Base-by-base conservation (phyloP, 345 rosid species). In the Populus nigra region DNA sequence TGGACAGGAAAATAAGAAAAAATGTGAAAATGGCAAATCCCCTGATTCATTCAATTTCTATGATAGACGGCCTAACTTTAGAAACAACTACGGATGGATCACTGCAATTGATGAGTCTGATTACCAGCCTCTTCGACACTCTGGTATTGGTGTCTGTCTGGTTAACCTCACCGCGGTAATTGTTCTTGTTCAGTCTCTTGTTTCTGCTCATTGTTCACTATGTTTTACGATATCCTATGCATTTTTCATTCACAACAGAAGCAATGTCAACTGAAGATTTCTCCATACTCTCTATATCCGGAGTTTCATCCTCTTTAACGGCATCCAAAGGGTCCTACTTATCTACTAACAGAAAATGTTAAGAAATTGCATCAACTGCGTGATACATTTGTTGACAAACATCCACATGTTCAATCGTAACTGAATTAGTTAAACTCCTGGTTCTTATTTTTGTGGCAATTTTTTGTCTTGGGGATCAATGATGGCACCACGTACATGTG, bases 91-190 rank as follows among this genome's bases (percentile, higher is more conserved):
- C 49, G 98, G 99, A 36, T 93, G 91, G 90, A 96, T 94, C 78
- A 81, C 81, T 38, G 97, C 96, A 35, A 81, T 96, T 12, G 93
- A 92, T 18, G 86, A 68, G 22, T 76, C 87, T 0, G 89, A 87
- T 50, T 90, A 90, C 35, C 50, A 69, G 17, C 94, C 96, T 68
- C 93, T 96, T 50, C 85, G 75, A 57, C 70, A 90, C 81, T 88
- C 95, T 0, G 97, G 92, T 72, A 86, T 90, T 0, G 90, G 98
- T 5, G 88, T 93, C 62, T 92, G 79, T 68, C 90, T 87, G 0
- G 99, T 93, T 55, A 88, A 91, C 80, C 94, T 96, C 73, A 90
- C 96, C 0, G 98, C 95, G 89, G 95, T 93, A 90, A 29, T 66
- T 36, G 17, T 41, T 53, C 68, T 7, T 55, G 59, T 43, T 2